phyloP scores from a whole-genome alignment of 208 protist species.

The Herpetomonas tarakana region DNA sequence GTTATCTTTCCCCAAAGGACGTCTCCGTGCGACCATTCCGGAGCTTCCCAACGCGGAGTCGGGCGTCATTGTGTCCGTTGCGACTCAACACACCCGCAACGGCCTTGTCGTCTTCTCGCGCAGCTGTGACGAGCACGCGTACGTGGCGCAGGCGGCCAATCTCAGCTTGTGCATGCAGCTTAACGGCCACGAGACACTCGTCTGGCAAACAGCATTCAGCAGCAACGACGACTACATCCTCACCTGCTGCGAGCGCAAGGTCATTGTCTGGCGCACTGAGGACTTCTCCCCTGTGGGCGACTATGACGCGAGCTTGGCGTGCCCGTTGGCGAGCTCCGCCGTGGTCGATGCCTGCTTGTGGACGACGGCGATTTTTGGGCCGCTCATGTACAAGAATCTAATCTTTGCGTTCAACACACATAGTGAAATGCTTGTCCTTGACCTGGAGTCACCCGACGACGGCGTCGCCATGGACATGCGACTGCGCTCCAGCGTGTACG shows the following conservation, averaged over 20 bases:
- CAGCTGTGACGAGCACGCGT: conserved; percentile 42
- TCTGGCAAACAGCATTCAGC: conserved; percentile 48
- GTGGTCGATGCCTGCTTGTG: conserved; percentile 21
- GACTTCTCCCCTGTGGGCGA: conserved; percentile 18
- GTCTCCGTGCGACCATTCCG: conserved; percentile 21
- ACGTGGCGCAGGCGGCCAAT: conserved; percentile 28
- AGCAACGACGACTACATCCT: conserved; percentile 37
- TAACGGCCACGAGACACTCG: conserved; percentile 38
- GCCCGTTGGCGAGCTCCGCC: not conserved
- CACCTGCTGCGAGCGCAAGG: conserved; percentile 48
- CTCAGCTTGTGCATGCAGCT: conserved; percentile 28
- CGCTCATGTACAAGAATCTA: conserved; percentile 18
- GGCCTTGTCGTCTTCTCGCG: conserved; percentile 40
- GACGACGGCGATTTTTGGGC: conserved; percentile 41
- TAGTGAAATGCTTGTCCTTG: conserved; percentile 31
- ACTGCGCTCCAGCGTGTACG: conserved; percentile 37
- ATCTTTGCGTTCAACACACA: conserved; percentile 43
- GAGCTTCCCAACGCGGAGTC: conserved; percentile 12
- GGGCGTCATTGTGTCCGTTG: conserved; percentile 50
- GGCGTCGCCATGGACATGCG: conserved; percentile 40
- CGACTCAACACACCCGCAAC: conserved; percentile 40
- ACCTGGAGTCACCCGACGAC: conserved; percentile 16
- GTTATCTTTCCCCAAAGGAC: conserved; percentile 33
- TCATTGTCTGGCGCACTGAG: conserved; percentile 42
- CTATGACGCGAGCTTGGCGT: conserved; percentile 16